Evolutionary conservation across 306 rosid genomes (phyloP), one percentile per base, ranked within the genome.

Genomic region (Albizia julibrissin): DNA sequence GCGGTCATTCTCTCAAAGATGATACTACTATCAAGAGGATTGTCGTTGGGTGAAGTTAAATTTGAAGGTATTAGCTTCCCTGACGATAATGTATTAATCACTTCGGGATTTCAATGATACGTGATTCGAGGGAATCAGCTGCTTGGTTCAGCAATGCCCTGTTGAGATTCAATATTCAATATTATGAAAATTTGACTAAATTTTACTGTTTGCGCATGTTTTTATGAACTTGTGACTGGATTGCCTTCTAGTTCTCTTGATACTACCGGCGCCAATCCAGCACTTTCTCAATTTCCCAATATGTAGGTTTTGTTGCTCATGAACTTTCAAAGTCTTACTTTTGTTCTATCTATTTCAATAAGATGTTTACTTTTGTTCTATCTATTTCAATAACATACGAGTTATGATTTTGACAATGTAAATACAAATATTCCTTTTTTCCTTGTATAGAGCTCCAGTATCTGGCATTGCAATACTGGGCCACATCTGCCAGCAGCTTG

Each of bases 391-490:
- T 58, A 29, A 19, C 58, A 59, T 80, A 9, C 47, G 6, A 21
- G 72, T 61, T 46, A 39, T 69, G 16, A 33, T 56, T 22, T 37
- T 56, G 76, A 49, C 22, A 64, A 33, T 67, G 24, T 59, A 71
- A 76, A 84, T 84, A 2, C 80, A 76, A 68, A 42, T 42, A 44
- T 86, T 64, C 69, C 21, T 29, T 64, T 64, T 27, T 64, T 26
- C 85, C 87, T 85, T 69, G 13, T 84, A 68, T 84, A 93, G 98
- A 93, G 91, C 77, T 95, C 72, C 92, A 90, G 75, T 88, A 88
- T 89, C 79, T 89, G 90, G 89, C 89, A 54, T 84, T 92, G 90
- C 98, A 92, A 85, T 92, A 92, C 90, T 93, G 98, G 99, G 91
- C 94, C 70, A 75, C 93, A 50, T 91, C 94, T 85, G 90, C 97